Evolutionary conservation across 2,329 filamentous ascomycete species (phyloP), one percentile per base, ranked within the genome.

Genomic region (Elsinoe arachidis): DNA sequence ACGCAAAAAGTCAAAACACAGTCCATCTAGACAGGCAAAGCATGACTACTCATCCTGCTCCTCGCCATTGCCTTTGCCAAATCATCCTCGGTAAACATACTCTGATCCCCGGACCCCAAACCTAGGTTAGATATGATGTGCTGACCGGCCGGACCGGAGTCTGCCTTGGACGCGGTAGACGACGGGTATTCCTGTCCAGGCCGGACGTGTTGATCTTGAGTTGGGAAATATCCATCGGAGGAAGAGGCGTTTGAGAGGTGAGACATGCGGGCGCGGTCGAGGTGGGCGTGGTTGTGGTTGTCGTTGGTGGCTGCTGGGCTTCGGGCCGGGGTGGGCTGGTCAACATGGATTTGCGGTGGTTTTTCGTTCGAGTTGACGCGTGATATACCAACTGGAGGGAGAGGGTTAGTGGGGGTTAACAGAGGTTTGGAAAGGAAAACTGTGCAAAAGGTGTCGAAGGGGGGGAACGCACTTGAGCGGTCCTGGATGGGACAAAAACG

Each of bases 11-110:
- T 3, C 2, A 19, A 12, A 11, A 52, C 15, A 6, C 30, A 17
- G 4, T 35, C 15, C 6, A n/a, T 3, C 26, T 17, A 53, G 9
- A 39, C 49, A 4, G 49, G 49, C 49, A 55, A 15, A 19, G 38
- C 53, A 15, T 55, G 38, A 46, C 54, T 56, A 17, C 33, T 56
- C 54, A 56, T 56, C 19, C 43, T 43, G 3, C 73, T 74, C 39
- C 69, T 67, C 52, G 73, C 67, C 55, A 77, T 63, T 0, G 76
- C 76, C 7, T 72, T 63, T 41, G 72, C 71, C 46, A 78, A 69
- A 26, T 77, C 74, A 53, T 75, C 72, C 23, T 73, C 68, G 2
- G 73, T 70, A 61, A 77, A 78, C 1, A 72, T 72, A 17, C 68
- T 61, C 53, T 72, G 69, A 47, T 67, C 65, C 47, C 23, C 33